Percentiles rank a stretch among this genome's conserved stretches.
Evolutionary conservation across 192 early-diverging fungal species (phyloP).

Genomic region (Podochytrium sp.): DNA sequence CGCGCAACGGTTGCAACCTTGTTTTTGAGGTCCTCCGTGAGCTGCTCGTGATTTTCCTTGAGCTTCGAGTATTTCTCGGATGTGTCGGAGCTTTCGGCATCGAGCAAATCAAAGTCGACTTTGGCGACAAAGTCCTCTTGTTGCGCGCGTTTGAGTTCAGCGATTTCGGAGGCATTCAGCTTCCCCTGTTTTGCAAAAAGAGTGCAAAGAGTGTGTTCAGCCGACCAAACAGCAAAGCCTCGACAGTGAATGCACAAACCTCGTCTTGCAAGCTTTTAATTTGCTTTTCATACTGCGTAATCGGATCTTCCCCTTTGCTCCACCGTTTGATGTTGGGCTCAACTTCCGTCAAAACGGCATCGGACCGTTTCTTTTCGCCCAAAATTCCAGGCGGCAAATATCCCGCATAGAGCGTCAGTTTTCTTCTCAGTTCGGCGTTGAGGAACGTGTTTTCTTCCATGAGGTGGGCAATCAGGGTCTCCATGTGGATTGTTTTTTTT

Average conservation of each 20-base stretch:
- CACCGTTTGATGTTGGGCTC: slow-evolving; percentile 32
- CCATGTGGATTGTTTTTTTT: slow-evolving; percentile 43
- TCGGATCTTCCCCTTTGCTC: slow-evolving; percentile 44
- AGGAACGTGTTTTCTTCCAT: slow-evolving; percentile 45
- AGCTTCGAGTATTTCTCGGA: slow-evolving; percentile 30
- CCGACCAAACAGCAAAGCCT: no score
- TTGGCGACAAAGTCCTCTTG: slow-evolving; percentile 45
- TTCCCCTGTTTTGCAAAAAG: neutral
- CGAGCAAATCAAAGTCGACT: slow-evolving; percentile 32
- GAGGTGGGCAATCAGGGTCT: slow-evolving; percentile 35
- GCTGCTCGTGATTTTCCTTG: slow-evolving; percentile 23
- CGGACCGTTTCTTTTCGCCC: slow-evolving; percentile 41
- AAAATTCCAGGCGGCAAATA: slow-evolving; percentile 50
- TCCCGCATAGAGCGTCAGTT: slow-evolving; percentile 51
- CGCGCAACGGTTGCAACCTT: slow-evolving; percentile 29
- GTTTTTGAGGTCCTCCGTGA: slow-evolving; percentile 38
- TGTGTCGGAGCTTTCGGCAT: slow-evolving; percentile 28
- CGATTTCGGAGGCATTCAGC: slow-evolving; percentile 30
- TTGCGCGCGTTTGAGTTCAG: slow-evolving; percentile 32
- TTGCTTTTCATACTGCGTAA: slow-evolving; percentile 42
- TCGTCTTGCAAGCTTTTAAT: slow-evolving; percentile 34
- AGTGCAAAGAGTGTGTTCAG: neutral
- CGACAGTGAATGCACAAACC: neutral
- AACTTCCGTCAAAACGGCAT: slow-evolving; percentile 36
- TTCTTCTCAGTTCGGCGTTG: slow-evolving; percentile 44